Evolutionary conservation across 495 filamentous ascomycete species (phyloP), one percentile per base, ranked within the genome.

Genomic region (Aspergillus bertholletiae): DNA sequence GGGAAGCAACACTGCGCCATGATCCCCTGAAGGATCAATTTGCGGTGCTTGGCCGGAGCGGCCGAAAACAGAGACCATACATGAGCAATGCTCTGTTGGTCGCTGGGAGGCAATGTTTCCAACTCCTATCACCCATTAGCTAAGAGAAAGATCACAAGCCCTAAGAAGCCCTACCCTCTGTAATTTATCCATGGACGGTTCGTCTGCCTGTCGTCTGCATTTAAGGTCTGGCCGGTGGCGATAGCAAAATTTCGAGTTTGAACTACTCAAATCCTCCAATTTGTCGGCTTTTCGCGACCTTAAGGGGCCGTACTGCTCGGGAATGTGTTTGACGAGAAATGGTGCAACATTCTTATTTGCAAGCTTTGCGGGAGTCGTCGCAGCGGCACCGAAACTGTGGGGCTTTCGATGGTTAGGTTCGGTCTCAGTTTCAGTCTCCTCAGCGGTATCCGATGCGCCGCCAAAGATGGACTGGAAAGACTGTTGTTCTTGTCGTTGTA

Each of bases 1-100:
- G 95, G 92, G 61, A 97, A 97, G 71, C 94, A 97, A 67, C 94
- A 97, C 72, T 96, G 90, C 3, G 91, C 83, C 49, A 99, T 83
- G 62, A 99, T 92, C 39, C 94, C 94, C 64, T 92, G 89, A 12
- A 99, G 78, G 87, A 99, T 96, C 51, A 99, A 79, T 60, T 92
- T 90, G 55, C 95, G 86, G 50, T 97, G 93, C 59, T 95, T 96
- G 2, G 89, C 79, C 2, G 94, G 95, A 4, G 95, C 91, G 21
- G 94, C 95, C 7, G 94, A 97, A 75, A 97, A 99, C 21, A 97
- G 74, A 0, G 93, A 96, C 94, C 94, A 99, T 44, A 97, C 74
- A 67, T 96, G 92, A 9, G 90, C 86, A 56, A 99, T 96, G 54
- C 87, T 91, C 72, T 97, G 91, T 67, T 95, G 91, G 60, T 96